Base-by-base conservation (phyloP, 768 basidiomycete species). In the Candolleomyces efflorescens region DNA sequence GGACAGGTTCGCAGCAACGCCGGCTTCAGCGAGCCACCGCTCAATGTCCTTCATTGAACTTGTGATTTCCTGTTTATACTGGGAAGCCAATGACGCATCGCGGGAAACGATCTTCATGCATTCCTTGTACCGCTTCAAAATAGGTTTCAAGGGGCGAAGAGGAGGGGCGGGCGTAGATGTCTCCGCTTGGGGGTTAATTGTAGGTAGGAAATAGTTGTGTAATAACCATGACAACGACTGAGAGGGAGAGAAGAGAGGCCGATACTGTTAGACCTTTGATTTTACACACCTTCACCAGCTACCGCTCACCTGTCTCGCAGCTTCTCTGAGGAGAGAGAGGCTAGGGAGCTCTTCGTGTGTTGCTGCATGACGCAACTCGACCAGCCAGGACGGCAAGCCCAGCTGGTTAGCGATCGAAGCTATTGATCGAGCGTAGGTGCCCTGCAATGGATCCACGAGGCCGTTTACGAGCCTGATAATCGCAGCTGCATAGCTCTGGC, bases 271-370 rank as follows among this genome's bases (percentile, higher is more conserved):
- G 23, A 18, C 11, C 54, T 52, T 2, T 13, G 20, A 39, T 62
- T 53, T n/a, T n/a, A n/a, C n/a, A n/a, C 24, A 27, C 7, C 24
- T 36, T 36, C 26, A 51, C 18, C 49, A 23, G 13, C 5, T 51
- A 36, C 49, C 18, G n/a, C 22, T 13, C 59, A 78, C 93, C 81
- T 95, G 88, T 55, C 79, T 76, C 32, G 87, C 83, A 0, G 86
- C 94, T 58, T 91, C 85, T 54, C 89, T 81, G 17, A 97, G 78
- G 4, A 94, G 71, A 54, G 87, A 84, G 10, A 98, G 75, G 62
- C 87, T 87, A 0, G 96, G 97, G 12, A 98, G 74, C 59, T 96
- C 92, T 66, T 98, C 96, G 65, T 98, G 97, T 1, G 97, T 99
- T 12, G 92, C 92, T 24, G 93, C 92, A 74, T 98, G 97, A 41